phyloP scores from a whole-genome alignment of 1,139 yeast species.

The Blastobotrys apis region DNA sequence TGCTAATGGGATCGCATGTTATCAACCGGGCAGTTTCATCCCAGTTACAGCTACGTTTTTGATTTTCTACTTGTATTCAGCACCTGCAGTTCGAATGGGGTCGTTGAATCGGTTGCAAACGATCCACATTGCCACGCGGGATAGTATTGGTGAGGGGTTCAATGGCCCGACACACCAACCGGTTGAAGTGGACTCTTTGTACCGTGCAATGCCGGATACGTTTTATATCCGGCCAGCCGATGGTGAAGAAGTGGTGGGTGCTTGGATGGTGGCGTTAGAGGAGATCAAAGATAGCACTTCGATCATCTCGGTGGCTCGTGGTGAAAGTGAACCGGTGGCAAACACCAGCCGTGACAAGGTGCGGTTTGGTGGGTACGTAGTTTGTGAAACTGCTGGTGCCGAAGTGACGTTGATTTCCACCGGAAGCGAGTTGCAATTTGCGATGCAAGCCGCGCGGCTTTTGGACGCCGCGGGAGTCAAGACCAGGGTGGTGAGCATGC shows the following conservation, averaged over 20 bases:
- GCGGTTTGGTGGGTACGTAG: constrained; percentile 33
- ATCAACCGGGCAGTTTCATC: constrained; percentile 34
- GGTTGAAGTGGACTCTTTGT: constrained; percentile 35
- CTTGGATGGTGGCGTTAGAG: constrained; percentile 33
- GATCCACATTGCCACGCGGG: constrained; percentile 41
- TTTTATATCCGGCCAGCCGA: constrained; percentile 36
- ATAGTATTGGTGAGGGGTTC: constrained; percentile 41
- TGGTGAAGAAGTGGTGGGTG: constrained; percentile 34
- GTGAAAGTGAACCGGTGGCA: constrained; percentile 29
- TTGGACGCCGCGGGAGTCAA: constrained; percentile 29
- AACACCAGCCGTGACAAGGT: constrained; percentile 29
- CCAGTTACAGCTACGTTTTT: constrained; percentile 40
- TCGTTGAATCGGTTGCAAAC: constrained; percentile 36
- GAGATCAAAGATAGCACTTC: constrained; percentile 28
- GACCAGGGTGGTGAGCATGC: constrained; percentile 36
- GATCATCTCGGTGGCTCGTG: constrained; percentile 33
- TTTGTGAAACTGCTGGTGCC: constrained; percentile 26
- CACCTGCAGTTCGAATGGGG: constrained; percentile 39
- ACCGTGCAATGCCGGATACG: constrained; percentile 38
- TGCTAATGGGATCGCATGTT: constrained; percentile 41
- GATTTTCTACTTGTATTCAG: constrained; percentile 40
- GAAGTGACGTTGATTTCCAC: constrained; percentile 31
- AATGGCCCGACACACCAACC: constrained; percentile 44
- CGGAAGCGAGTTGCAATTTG: constrained; percentile 36
- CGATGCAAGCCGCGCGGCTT: constrained; percentile 33